Evolutionary conservation across 1,284 basidiomycete genomes (phyloP), one percentile per base, ranked within the genome.

Genomic region (Coniferiporia sulphurascens): DNA sequence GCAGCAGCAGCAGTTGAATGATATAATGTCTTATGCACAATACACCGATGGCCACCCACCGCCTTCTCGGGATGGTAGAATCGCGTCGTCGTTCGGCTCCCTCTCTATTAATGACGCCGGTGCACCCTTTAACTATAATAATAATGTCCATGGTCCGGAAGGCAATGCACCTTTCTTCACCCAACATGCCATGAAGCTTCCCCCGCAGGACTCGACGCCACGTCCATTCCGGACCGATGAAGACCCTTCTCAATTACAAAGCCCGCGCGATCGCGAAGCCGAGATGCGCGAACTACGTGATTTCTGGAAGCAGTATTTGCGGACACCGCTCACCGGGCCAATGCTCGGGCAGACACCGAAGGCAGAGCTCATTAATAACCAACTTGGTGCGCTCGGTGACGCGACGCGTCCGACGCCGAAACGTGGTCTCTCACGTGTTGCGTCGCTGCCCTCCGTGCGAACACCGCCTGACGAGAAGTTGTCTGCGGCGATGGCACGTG

Each of bases 301-400:
- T 57, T 84, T 89, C 65, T 91, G 88, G 89, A 87, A 80, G 71
- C 76, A 82, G 65, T 90, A 86, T 66, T 80, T 90, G 74, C 78
- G 82, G 49, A 89, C 86, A 17, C 87, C 87, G 22, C 69, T 85
- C n/a, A 79, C 77, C 45, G 81, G 79, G 1, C 75, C 80, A 17
- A 69, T 70, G 2, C 66, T 69, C 15, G 71, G 69, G 0, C 63
- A 67, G 54, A 70, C 67, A 52, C 67, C 63, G 9, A 61, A 62
- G 46, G 60, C 63, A 1, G 63, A 64, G 53, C 52, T 59, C n/a
- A 34, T 59, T 5, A 59, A 59, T 19, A 57, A 49, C 21, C 60
- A 54, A 35, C 49, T 52, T 12, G 55, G 60, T 53, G 56, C 57
- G 38, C 61, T 56, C 55, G 65, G 62, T 2, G 60, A 55, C 10